Evolutionary conservation across 2,329 filamentous ascomycete species (phyloP), one percentile per base, ranked within the genome.

Genomic region (Septoria linicola): DNA sequence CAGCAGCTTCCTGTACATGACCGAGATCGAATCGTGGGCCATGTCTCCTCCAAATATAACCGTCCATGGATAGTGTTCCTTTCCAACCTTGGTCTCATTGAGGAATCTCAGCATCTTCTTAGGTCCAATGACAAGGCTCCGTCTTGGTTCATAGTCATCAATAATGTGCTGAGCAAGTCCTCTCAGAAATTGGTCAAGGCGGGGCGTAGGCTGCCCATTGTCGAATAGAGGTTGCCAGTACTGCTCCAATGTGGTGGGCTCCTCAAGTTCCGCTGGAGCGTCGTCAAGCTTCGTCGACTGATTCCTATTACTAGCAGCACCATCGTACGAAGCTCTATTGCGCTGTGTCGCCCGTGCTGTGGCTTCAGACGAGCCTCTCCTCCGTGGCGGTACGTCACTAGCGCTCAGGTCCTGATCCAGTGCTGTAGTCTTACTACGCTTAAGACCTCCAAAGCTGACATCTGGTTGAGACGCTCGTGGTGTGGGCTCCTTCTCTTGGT

Each of bases 201-300:
- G 77, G 41, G 76, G 69, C 0, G 88, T 91, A 1, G 87, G 82
- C 49, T 79, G 77, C 0, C 84, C 86, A 2, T 76, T 73, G 40
- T 87, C 82, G 64, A 95, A 95, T 2, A 95, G 68, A 8, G 76
- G 76, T 4, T 88, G 86, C 89, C 89, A 95, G 64, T 84, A 84
- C 64, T 80, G 81, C 66, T 91, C 87, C 21, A 87, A 69, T 1
- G 80, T 79, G 1, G 80, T 83, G 54, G 77, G 66, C 53, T 82
- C 80, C 25, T 70, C 68, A 10, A 45, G 36, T 25, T 56, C 55
- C 8, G 49, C 44, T n/a, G 34, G 21, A 2, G 27, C 45, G n/a
- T 54, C 54, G 11, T 49, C 48, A 5, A 55, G 47, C 23, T 49
- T 27, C 17, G 48, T 39, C 21, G 52, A 37, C 3, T 35, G 41